phyloP scores from a whole-genome alignment of 352 stramenopile species.

The Hyaloperonospora arabidopsidis region DNA sequence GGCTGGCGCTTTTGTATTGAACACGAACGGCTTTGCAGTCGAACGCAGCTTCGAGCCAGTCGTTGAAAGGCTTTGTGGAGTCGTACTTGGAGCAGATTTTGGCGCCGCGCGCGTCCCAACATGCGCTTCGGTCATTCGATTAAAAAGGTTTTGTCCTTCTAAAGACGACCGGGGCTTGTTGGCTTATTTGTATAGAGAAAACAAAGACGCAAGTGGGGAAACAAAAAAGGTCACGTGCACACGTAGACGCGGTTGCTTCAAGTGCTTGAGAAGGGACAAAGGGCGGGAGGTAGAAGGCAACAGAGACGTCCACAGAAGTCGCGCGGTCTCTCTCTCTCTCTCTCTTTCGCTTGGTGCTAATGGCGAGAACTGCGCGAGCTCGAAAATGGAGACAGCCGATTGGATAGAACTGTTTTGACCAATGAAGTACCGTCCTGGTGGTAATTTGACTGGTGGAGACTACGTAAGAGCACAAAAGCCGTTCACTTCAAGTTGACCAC shows the following conservation, averaged over 20 bases:
- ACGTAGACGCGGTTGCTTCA: too few relatives aligned
- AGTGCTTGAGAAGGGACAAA: too few relatives aligned
- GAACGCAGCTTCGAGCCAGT: constrained; percentile 44
- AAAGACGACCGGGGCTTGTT: too few relatives aligned
- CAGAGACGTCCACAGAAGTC: too few relatives aligned
- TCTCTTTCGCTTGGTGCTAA: too few relatives aligned
- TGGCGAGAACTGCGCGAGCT: too few relatives aligned
- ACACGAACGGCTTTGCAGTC: constrained; percentile 57
- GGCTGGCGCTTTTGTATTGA: constrained; percentile 40
- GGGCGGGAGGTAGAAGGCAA: too few relatives aligned
- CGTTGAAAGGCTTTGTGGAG: background rate
- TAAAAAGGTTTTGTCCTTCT: background rate
- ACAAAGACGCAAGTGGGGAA: constrained; percentile 9
- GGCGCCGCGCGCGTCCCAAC: constrained; percentile 7
- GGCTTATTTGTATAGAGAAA: background rate
- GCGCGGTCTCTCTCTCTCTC: too few relatives aligned
- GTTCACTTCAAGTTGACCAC: too few relatives aligned
- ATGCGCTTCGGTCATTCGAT: constrained; percentile 23
- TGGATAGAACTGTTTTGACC: background rate
- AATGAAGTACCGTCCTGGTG: background rate
- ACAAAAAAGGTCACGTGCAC: too few relatives aligned
- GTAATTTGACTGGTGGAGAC: background rate
- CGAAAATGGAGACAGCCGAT: too few relatives aligned
- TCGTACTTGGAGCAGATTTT: background rate
- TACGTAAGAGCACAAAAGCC: too few relatives aligned